Evolutionary conservation across 2,329 filamentous ascomycete species (phyloP).

Genomic region (Plectosphaerella plurivora): DNA sequence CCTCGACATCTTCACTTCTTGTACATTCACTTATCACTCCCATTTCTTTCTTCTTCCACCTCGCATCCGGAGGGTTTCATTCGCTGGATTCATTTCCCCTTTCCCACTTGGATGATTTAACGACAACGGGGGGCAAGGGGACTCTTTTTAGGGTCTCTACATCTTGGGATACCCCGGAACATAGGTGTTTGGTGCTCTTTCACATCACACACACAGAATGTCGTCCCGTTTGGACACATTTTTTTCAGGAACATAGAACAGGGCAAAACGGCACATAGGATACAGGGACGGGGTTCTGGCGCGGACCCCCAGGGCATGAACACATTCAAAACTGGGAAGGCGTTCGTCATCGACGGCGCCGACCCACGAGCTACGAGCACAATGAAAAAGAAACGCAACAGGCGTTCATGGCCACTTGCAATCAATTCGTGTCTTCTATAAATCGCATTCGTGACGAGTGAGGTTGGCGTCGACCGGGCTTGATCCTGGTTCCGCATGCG

Average conservation of each 20-base stretch:
- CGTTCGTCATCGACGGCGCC: too few species aligned
- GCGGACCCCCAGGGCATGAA: background rate
- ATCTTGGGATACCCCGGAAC: background rate
- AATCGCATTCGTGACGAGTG: too few species aligned
- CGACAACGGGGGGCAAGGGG: background rate
- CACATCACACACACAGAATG: background rate
- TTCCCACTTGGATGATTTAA: constrained; percentile 9
- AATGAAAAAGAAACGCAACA: background rate
- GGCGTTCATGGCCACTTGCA: background rate
- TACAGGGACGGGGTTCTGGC: background rate
- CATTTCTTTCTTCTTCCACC: constrained; percentile 16
- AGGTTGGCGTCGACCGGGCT: too few species aligned
- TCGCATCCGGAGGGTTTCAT: constrained; percentile 14
- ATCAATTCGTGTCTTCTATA: too few species aligned
- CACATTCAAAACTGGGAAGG: background rate
- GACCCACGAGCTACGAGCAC: background rate
- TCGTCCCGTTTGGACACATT: too few species aligned
- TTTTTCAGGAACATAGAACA: constrained; percentile 4
- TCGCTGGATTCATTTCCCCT: constrained; percentile 8
- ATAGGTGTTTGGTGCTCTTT: constrained; percentile 11
- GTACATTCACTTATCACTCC: constrained; percentile 23
- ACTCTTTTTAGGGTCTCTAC: background rate
- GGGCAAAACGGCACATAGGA: constrained; percentile 7
- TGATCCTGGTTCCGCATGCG: background rate
- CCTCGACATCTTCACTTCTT: constrained; percentile 23